phyloP scores from a whole-genome alignment of 805 yeast genomes.

The Babjeviella inositovora region DNA sequence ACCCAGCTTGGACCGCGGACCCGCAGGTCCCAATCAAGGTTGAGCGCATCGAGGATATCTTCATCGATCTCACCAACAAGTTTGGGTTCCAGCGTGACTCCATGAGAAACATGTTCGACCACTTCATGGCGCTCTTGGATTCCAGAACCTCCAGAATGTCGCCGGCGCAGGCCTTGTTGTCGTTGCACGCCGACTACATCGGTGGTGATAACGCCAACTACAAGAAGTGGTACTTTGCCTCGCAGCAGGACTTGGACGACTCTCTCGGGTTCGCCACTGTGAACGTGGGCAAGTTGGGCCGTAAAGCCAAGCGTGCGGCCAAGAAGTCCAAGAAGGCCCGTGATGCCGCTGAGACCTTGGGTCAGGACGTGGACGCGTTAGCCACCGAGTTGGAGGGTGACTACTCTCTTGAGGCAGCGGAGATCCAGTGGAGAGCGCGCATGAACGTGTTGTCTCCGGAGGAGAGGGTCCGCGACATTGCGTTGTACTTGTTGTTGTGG shows the following conservation, averaged over 20 bases:
- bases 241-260: slow-evolving; percentile 64
- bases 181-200: slow-evolving; percentile 80
- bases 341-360: slow-evolving; percentile 46
- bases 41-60: slow-evolving; percentile 43
- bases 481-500: slow-evolving; percentile 50
- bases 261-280: slow-evolving; percentile 40
- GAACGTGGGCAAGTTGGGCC: slow-evolving; percentile 27
- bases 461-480: slow-evolving; percentile 52
- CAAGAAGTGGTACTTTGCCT: slow-evolving; percentile 85
- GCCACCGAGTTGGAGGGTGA: slow-evolving; percentile 70
- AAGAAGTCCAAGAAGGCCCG: slow-evolving; percentile 17
- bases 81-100: slow-evolving; percentile 83
- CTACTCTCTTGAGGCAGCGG: slow-evolving; percentile 69
- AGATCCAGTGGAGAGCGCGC: slow-evolving; percentile 59
- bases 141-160: slow-evolving; percentile 74
- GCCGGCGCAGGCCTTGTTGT: slow-evolving; percentile 52
- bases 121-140: slow-evolving; percentile 65
- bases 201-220: slow-evolving; percentile 85
- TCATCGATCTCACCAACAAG: slow-evolving; percentile 34
- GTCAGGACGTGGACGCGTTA: slow-evolving; percentile 41
- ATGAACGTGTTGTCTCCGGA: slow-evolving; percentile 37
- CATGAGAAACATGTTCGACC: slow-evolving; percentile 67
- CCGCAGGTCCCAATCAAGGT: slow-evolving; percentile 71
- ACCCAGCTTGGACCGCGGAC: slow-evolving; percentile 99
- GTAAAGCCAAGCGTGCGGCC: slow-evolving; percentile 20